Evolutionary conservation across 1,284 basidiomycete species (phyloP).

Genomic region (Cystobasidium pallidum): DNA sequence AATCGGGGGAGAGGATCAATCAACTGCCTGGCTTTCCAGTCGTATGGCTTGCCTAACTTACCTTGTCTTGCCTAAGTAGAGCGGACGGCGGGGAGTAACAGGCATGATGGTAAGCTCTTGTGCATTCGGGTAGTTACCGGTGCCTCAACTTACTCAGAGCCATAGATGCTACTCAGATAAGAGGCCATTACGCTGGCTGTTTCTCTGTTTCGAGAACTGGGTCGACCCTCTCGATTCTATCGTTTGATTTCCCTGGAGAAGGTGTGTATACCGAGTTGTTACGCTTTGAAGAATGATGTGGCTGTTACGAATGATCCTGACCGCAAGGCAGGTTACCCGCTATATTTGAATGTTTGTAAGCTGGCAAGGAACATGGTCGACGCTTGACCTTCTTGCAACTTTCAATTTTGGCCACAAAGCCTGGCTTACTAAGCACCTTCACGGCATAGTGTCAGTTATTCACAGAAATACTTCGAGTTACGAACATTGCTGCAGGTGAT

Average conservation of each 20-base stretch:
- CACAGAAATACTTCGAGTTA: no score
- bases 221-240: background rate
- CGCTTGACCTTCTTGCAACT: background rate
- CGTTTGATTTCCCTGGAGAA: background rate
- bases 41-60: conserved; percentile 31
- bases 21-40: background rate
- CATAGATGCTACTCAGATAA: conserved; percentile 48
- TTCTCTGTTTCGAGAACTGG: background rate
- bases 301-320: background rate
- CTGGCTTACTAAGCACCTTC: background rate
- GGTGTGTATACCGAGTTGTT: background rate
- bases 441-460: background rate
- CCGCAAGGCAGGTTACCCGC: no score
- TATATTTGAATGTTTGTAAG: background rate
- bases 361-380: background rate
- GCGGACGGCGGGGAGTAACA: background rate
- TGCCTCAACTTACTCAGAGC: conserved; percentile 47
- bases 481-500: background rate
- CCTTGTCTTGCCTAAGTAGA: conserved; percentile 51
- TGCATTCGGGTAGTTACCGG: background rate
- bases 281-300: background rate
- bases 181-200: conserved; percentile 17
- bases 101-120: background rate
- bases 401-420: conserved; percentile 11
- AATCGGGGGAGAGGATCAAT: background rate